Evolutionary conservation across 2,329 filamentous ascomycete genomes (phyloP), one percentile per base, ranked within the genome.

Genomic region (Exophiala mesophila): DNA sequence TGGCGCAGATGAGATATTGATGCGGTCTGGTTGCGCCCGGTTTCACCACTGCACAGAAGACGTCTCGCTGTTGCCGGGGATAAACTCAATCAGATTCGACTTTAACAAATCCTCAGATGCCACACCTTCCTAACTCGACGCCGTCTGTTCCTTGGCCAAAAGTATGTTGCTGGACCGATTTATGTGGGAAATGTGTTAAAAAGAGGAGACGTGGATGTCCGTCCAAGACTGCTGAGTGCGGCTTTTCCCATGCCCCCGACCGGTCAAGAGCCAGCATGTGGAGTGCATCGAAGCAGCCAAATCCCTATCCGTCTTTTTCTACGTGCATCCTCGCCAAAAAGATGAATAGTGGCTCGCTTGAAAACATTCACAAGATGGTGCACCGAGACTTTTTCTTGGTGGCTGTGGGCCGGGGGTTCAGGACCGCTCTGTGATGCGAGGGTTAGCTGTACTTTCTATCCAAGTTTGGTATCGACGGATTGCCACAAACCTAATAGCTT

Each of bases 401-500:
- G 32, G 64, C 53, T 26, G 63, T 56, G 19, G 69, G 69, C 42
- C 68, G 66, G 31, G 69, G 69, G 49, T 70, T 72, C 41, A 72
- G 61, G 31, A 72, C 69, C 34, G 69, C 69, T 44, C 69, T 72
- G 43, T 18, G 16, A 10, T 7, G 28, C 8, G 5, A 10, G 29
- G n/a, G 29, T 47, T 32, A 42, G 40, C 19, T 18, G 19, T 39
- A 41, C 41, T 30, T 32, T 10, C 15, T 21, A 19, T 24, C 31
- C 20, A n/a, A 21, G 18, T 10, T 37, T 6, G 5, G 12, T 26
- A 30, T 19, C 12, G 12, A 6, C 2, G 12, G 18, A 9, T 4
- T 6, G 13, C 6, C 3, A 3, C 83, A 57, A 71, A 97, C 92
- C 92, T 83, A 63, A 98, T 98, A 23, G 92, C 92, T 70, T 96